Evolutionary conservation across 2,329 filamentous ascomycete genomes (phyloP).

Genomic region (Acrocalymma vagum): DNA sequence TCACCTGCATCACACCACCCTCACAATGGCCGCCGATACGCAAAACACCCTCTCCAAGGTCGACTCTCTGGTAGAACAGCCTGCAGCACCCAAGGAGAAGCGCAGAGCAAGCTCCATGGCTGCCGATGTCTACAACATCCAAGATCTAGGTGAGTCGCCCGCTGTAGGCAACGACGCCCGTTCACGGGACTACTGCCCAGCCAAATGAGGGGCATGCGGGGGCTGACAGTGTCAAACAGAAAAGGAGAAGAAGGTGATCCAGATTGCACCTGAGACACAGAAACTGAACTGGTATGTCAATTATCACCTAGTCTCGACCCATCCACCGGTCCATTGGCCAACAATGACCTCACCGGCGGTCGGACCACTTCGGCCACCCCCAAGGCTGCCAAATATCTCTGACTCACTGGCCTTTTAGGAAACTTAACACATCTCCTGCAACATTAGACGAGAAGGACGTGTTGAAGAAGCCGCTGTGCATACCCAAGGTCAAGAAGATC

Average conservation of each 20-base stretch:
- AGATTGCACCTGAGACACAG: constrained; percentile 83
- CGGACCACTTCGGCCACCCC: constrained; percentile 12
- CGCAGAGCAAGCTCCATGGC: constrained; percentile 77
- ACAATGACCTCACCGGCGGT: constrained; percentile 11
- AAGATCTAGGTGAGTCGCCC: constrained; percentile 76
- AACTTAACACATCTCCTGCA: constrained; percentile 86
- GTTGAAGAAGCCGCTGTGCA: constrained; percentile 82
- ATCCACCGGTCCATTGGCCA: not conserved
- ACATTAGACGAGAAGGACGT: constrained; percentile 83
- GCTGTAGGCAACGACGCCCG: constrained; percentile 15
- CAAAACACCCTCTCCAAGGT: constrained; percentile 77
- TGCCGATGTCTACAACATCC: constrained; percentile 81
- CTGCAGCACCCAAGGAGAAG: constrained; percentile 71
- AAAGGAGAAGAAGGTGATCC: constrained; percentile 74
- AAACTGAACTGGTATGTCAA: constrained; percentile 81
- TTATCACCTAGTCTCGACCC: constrained; percentile 3
- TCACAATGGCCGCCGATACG: constrained; percentile 62
- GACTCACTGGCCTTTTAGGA: constrained; percentile 65
- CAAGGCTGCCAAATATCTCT: constrained; percentile 16
- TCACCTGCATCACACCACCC: constrained; percentile 17
- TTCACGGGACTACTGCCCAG: constrained; percentile 22
- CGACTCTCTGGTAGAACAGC: constrained; percentile 88
- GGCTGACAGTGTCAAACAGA: constrained; percentile 64
- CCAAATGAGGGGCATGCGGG: constrained; percentile 36
- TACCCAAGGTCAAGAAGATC: constrained; percentile 89